phyloP scores from a whole-genome alignment of 2,329 filamentous ascomycete genomes.

The Tolypocladium tundrense region DNA sequence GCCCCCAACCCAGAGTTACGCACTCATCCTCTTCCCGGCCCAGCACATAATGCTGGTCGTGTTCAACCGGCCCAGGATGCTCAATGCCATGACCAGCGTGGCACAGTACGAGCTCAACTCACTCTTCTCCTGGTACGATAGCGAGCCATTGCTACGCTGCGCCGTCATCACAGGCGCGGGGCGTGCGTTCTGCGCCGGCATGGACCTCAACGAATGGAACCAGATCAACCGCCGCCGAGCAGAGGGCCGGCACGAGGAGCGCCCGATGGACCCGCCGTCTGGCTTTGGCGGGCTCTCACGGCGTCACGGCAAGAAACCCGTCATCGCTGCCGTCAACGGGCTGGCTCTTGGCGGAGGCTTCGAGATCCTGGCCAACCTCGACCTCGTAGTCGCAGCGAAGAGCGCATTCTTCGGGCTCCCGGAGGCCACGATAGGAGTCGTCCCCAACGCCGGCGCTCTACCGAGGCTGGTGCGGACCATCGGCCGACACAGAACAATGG shows the following conservation, averaged over 20 bases:
- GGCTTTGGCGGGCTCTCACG: conserved; percentile 55
- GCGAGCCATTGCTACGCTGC: conserved; percentile 48
- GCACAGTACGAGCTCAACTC: conserved; percentile 37
- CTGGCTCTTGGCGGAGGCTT: conserved; percentile 63
- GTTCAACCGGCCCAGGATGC: conserved; percentile 44
- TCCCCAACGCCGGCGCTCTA: conserved; percentile 58
- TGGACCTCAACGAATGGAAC: conserved; percentile 40
- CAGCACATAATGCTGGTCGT: conserved; percentile 48
- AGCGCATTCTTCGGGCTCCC: conserved; percentile 55
- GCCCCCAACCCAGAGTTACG: conserved; percentile 19
- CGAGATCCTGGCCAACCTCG: conserved; percentile 63
- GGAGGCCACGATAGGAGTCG: conserved; percentile 59
- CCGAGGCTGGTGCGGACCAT: conserved; percentile 54
- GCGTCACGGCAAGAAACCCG: conserved; percentile 57
- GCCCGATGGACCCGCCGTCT: conserved; percentile 23
- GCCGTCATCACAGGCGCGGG: conserved; percentile 53
- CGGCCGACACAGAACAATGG: conserved; percentile 54
- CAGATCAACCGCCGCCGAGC: not conserved
- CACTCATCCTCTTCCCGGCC: conserved; percentile 37
- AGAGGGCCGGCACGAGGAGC: conserved; percentile 30
- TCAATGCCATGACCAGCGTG: conserved; percentile 44
- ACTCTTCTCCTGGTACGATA: conserved; percentile 51
- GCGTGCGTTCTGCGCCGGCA: conserved; percentile 56
- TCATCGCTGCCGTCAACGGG: conserved; percentile 66
- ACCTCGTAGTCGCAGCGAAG: conserved; percentile 52